Evolutionary conservation across 495 filamentous ascomycete genomes (phyloP).

Genomic region (Xanthoparmelia taractica): DNA sequence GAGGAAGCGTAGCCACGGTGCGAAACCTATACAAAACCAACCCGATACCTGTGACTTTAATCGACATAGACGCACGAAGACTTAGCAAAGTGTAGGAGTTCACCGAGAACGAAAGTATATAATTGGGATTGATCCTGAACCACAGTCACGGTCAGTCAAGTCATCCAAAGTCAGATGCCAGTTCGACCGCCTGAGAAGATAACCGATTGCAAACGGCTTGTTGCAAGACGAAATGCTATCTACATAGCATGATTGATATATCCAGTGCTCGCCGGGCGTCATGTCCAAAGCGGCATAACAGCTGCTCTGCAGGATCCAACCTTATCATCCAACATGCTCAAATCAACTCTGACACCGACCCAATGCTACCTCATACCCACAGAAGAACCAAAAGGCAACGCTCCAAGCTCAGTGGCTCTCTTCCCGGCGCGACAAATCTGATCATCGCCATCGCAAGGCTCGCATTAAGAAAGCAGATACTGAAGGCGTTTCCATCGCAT

Average conservation of each 20-base stretch:
- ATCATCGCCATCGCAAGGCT: constrained; percentile 2
- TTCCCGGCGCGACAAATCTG: background rate
- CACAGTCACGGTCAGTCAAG: background rate
- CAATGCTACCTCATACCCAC: background rate
- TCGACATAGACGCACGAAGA: background rate
- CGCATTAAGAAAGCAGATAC: background rate
- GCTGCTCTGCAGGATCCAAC: background rate
- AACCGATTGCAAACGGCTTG: background rate
- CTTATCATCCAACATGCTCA: constrained; percentile 1
- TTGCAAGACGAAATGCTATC: constrained; percentile 4
- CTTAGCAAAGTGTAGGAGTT: background rate
- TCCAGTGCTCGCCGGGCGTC: background rate
- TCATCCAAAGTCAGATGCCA: background rate
- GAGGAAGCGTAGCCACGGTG: constrained; percentile 5
- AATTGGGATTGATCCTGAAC: background rate
- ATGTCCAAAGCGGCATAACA: background rate
- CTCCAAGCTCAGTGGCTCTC: constrained; percentile 7
- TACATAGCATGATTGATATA: constrained; percentile 1
- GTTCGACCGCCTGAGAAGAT: background rate
- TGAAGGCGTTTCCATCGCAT: background rate
- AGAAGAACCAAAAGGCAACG: background rate
- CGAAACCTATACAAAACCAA: background rate
- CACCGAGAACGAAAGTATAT: too few relatives aligned
- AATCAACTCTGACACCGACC: background rate
- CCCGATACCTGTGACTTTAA: background rate